Evolutionary conservation across 2,329 filamentous ascomycete species (phyloP), one percentile per base, ranked within the genome.

Genomic region (Cytospora piceicola): DNA sequence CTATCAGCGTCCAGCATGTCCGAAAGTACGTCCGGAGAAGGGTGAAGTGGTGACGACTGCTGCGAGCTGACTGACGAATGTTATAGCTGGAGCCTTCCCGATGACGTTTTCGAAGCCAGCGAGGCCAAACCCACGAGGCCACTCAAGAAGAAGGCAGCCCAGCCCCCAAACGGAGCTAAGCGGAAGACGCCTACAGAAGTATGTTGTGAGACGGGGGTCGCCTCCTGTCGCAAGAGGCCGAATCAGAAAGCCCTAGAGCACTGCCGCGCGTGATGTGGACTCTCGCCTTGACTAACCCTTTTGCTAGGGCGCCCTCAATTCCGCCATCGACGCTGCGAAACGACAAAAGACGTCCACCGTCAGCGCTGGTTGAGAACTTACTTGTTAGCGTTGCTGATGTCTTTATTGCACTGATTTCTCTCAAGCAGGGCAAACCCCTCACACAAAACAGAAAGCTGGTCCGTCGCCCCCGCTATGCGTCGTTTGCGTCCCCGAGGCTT

Each of bases 81-180:
- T 53, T 69, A 39, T 73, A 97, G 94, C 78, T 91, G 92, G 75
- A 89, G 93, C 74, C 84, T 99, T 30, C 95, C 95, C 32, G 89
- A 92, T 67, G 94, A 99, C 76, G 88, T 98, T 2, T 99, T 99
- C 75, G 85, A 89, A 57, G 80, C 88, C 29, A 92, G 92, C 72
- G 95, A 99, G 77, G 80, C 81, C 58, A 90, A 87, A 72, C 91
- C 91, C 6, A 74, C 77, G 17, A 85, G 82, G 66, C 82, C 83
- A 20, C 80, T 82, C 61, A 85, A 83, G 73, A 87, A 80, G 77
- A 89, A 86, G 76, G 69, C 70, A 34, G 69, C 72, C 32, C 69
- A 71, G 51, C 73, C 74, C 59, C 72, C 76, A 53, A 81, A 81
- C 69, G 76, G 76, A 68, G 71, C 74, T 58, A 85, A 85, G 74